These are phyloP conservation scores for Marchantia paleacea DNA, from an alignment of 225 moss, liverwort and hornwort species.

Conservation along the genomic window DNA sequence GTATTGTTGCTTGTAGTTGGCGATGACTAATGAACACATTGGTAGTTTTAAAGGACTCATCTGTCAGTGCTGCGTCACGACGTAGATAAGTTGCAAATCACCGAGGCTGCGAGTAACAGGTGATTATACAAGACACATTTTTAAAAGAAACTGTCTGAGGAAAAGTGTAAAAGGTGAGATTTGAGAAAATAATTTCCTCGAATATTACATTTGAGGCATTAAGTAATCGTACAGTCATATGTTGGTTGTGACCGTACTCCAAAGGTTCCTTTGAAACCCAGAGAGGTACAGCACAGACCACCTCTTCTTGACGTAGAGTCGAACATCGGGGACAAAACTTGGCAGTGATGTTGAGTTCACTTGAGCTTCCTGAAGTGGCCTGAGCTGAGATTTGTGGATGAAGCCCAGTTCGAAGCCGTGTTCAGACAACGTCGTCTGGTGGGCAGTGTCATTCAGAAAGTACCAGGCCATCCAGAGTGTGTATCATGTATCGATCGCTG, in stretches of 20 bases:
- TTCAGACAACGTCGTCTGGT: slow-evolving; percentile 16
- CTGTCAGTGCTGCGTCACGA: too few species aligned
- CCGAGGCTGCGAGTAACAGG: too few species aligned
- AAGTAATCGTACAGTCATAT: too few species aligned
- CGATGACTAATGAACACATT: too few species aligned
- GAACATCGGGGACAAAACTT: neutral
- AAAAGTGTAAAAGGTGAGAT: too few species aligned
- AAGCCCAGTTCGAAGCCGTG: slow-evolving; percentile 15
- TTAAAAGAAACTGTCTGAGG: too few species aligned
- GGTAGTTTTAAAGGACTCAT: too few species aligned
- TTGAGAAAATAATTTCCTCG: neutral
- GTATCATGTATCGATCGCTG: slow-evolving; percentile 14
- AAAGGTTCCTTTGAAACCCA: slow-evolving; percentile 27
- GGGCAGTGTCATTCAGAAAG: neutral
- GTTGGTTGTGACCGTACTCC: slow-evolving; percentile 12
- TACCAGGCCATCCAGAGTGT: slow-evolving; percentile 21
- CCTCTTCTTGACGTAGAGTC: slow-evolving; percentile 30
- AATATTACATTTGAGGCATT: neutral
- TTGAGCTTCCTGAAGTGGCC: too few species aligned
- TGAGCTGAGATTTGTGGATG: neutral
- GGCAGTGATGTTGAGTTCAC: neutral
- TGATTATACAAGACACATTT: too few species aligned
- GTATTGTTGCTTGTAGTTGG: too few species aligned
- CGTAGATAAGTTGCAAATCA: too few species aligned
- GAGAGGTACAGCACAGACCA: slow-evolving; percentile 28